Evolutionary conservation across 2,329 filamentous ascomycete species (phyloP), one percentile per base, ranked within the genome.

Genomic region (Magnaporthiopsis rhizophila): DNA sequence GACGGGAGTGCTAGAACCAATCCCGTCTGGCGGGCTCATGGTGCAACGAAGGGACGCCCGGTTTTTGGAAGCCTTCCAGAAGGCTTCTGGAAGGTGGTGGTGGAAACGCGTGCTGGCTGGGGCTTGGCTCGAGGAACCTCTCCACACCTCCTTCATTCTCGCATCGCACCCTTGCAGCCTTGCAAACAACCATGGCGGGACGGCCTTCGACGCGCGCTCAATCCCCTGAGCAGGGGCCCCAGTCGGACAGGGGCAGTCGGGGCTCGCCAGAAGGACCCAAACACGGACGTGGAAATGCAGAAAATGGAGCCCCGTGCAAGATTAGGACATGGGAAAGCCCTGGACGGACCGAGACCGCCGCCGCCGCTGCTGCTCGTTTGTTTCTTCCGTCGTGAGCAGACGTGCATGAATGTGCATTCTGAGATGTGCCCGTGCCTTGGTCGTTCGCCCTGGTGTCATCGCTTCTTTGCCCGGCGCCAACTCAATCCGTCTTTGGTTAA

Each of bases 41-140:
- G 26, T 58, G 56, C 56, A 15, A 32, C 57, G 24, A 28, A 12
- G 45, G 45, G 32, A 9, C 32, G 1, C 18, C 45, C 59, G 45
- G 53, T 62, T 64, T 65, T 59, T 28, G 60, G 61, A 64, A 66
- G 32, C 26, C 61, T 66, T 65, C 65, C 32, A 62, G 58, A 66
- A 65, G 45, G 21, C 30, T 66, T 65, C 62, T n/a, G 63, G 57
- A 66, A 63, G 57, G 63, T 21, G 59, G 9, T 9, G 34, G 34
- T n/a, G 21, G 21, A 53, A 53, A 53, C 18, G 38, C 21, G n/a
- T n/a, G 45, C 38, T 11, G 15, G 38, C 38, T 6, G 15, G 30
- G 30, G 30, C 30, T 30, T 30, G 15, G 15, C 38, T 21, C 18
- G 38, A 21, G 38, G 18, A 15, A 5, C 30, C 30, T 30, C 30